Evolutionary conservation across 345 rosid species (phyloP).

Genomic region (Brassica cretica): DNA sequence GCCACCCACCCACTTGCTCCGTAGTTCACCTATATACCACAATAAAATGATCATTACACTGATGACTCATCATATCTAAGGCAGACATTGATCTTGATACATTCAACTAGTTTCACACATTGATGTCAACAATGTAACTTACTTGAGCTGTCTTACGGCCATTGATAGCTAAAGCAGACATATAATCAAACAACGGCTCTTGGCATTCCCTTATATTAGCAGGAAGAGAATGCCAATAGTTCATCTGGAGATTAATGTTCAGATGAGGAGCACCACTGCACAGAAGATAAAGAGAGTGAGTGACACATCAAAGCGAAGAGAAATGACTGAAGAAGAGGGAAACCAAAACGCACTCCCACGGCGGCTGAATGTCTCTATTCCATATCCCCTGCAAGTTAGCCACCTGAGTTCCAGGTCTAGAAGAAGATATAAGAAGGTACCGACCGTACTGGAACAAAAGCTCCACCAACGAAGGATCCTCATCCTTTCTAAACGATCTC

Average conservation of each 20-base stretch:
- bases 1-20: slow-evolving; percentile 85
- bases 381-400: slow-evolving; percentile 95
- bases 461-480: slow-evolving; percentile 87
- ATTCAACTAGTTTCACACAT: not conserved
- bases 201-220: slow-evolving; percentile 86
- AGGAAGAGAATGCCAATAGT: slow-evolving; percentile 92
- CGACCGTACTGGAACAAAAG: slow-evolving; percentile 84
- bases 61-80: slow-evolving; percentile 1
- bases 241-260: slow-evolving; percentile 97
- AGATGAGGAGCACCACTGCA: slow-evolving; percentile 86
- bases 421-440: slow-evolving; percentile 84
- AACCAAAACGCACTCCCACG: slow-evolving; percentile 75
- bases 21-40: slow-evolving; percentile 75
- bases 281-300: slow-evolving; percentile 14
- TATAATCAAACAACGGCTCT: slow-evolving; percentile 81
- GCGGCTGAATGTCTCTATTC: slow-evolving; percentile 76
- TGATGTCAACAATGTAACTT: slow-evolving; percentile 26
- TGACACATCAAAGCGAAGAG: not conserved
- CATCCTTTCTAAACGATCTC: slow-evolving; percentile 63
- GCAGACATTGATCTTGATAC: not conserved
- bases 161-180: slow-evolving; percentile 62
- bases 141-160: slow-evolving; percentile 90
- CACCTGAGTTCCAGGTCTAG: slow-evolving; percentile 90
- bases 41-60: slow-evolving; percentile 1
- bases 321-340: not conserved